Percentiles rank a stretch among this genome's conserved stretches.
Evolutionary conservation across 2,329 filamentous ascomycete species (phyloP).

Genomic region (Trichoderma sp.): DNA sequence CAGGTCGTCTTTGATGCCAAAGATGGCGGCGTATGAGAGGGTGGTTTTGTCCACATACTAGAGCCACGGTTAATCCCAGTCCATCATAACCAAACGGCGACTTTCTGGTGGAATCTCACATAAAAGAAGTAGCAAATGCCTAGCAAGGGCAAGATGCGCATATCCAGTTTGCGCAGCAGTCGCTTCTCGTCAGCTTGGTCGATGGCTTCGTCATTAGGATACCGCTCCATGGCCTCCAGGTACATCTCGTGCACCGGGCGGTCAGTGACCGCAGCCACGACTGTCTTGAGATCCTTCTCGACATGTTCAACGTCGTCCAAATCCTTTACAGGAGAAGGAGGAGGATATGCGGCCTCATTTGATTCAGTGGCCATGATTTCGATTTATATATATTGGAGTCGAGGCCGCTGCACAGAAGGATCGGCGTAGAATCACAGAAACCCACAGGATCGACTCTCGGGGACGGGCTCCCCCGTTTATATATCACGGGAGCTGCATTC

Average conservation of each 20-base stretch:
- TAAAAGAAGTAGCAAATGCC: constrained; percentile 44
- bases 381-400: not conserved
- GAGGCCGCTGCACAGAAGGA: not conserved
- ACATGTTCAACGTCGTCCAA: constrained; percentile 23
- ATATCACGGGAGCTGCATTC: not conserved
- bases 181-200: constrained; percentile 34
- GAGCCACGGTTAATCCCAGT: not conserved
- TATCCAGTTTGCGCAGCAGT: constrained; percentile 39
- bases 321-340: constrained; percentile 7
- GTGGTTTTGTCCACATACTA: constrained; percentile 48
- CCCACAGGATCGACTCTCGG: not conserved
- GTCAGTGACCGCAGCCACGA: constrained; percentile 24
- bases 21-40: constrained; percentile 62
- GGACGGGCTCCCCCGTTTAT: not conserved
- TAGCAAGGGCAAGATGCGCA: constrained; percentile 37
- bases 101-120: constrained; percentile 1
- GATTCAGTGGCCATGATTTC: constrained; percentile 2
- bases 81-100: not conserved
- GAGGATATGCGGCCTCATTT: not conserved
- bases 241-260: constrained; percentile 33
- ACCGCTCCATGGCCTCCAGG: constrained; percentile 35
- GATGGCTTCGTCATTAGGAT: constrained; percentile 39
- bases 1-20: constrained; percentile 60
- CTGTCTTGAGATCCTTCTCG: constrained; percentile 23
- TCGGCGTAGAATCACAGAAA: not conserved